Evolutionary conservation across 768 basidiomycete genomes (phyloP).

Genomic region (Kwoniella mangroviensis): DNA sequence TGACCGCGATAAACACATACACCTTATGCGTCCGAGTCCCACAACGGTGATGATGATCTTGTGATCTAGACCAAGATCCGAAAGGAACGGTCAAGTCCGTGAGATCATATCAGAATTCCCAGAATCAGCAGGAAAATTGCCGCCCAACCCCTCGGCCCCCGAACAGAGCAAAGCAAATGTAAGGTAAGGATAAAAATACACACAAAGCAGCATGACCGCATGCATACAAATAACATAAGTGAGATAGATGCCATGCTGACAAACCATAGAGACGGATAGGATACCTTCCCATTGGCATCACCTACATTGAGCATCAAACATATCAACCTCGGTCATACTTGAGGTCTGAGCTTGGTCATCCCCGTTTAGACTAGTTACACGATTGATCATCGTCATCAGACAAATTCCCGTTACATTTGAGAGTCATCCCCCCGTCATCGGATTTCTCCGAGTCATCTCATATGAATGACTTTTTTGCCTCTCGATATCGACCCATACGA

Average conservation of each 20-base stretch:
- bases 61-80: neutral
- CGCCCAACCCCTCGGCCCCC: neutral
- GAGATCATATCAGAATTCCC: neutral
- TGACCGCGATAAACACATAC: neutral
- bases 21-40: neutral
- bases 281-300: neutral
- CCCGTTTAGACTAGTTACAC: neutral
- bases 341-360: neutral
- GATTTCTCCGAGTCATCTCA: slow-evolving; percentile 8
- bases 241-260: neutral
- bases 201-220: neutral
- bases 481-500: slow-evolving; percentile 4
- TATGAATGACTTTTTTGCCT: slow-evolving; percentile 4
- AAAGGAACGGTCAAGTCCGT: neutral
- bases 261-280: neutral
- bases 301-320: neutral
- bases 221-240: neutral
- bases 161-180: neutral
- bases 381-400: neutral
- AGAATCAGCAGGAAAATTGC: neutral
- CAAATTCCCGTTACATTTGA: neutral
- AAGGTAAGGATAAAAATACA: neutral
- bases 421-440: neutral
- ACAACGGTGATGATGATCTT: neutral
- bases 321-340: neutral